Conservation (phyloP, 2,329 filamentous ascomycete species). For the Fusarium equiseti region DNA sequence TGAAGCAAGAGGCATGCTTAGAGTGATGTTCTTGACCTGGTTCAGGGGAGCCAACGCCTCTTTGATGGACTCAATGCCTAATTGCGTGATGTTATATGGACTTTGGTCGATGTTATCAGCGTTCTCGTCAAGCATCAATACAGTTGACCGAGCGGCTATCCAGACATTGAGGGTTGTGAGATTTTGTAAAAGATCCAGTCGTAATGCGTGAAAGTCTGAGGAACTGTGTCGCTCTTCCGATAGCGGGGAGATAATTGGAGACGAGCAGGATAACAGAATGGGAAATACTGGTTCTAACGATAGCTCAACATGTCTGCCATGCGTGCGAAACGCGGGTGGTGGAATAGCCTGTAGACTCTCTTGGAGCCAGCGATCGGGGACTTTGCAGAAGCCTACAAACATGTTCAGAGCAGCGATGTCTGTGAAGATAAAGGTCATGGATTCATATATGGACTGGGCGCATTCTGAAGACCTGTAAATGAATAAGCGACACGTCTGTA, state of each 20-base stretch:
- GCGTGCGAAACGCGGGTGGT: conserved; percentile 5
- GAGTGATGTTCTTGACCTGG: background rate
- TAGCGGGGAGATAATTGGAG: background rate
- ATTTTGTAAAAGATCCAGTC: conserved; percentile 12
- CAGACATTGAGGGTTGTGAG: conserved; percentile 15
- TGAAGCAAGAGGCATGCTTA: conserved; percentile 8
- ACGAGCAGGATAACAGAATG: background rate
- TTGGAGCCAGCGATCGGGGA: background rate
- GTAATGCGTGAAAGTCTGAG: conserved; percentile 12
- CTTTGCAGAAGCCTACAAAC: conserved; percentile 13
- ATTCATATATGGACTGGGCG: conserved; percentile 9
- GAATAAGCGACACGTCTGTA: background rate
- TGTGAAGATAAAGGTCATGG: conserved; percentile 9
- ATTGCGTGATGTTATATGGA: background rate
- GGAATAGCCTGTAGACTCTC: background rate
- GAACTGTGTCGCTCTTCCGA: conserved; percentile 3
- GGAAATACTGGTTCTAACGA: background rate
- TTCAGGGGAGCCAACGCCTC: background rate
- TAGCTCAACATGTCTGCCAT: conserved; percentile 16
- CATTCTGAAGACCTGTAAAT: conserved; percentile 9
- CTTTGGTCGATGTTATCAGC: conserved; percentile 2
- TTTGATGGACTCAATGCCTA: background rate
- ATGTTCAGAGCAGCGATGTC: conserved; percentile 1
- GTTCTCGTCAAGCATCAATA: background rate
- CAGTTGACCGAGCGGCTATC: conserved; percentile 8